A percentile compares a stretch with the other conserved stretches of the same genome.
Conservation (phyloP, 192 early-diverging fungal genomes). For the Backusella sp. region DNA sequence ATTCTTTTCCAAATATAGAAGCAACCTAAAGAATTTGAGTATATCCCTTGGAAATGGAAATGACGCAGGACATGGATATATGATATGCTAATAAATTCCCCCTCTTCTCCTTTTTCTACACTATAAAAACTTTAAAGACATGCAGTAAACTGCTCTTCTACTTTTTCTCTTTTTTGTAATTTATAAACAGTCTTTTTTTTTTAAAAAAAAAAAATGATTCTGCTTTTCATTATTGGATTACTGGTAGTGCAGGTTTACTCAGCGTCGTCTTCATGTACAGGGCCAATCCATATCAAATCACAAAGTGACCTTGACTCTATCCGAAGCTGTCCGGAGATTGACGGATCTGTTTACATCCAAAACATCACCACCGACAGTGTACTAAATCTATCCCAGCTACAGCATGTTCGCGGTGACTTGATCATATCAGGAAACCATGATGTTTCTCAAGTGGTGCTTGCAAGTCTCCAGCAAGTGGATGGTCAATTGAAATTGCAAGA, state of each 20-base stretch:
- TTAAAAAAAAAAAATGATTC: not conserved
- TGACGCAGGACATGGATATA: too few species aligned
- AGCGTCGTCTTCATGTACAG: not conserved
- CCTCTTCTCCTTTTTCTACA: not conserved
- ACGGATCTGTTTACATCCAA: conserved; percentile 13
- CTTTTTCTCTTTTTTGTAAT: not conserved
- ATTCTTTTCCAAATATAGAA: too few species aligned
- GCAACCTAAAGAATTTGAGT: not conserved
- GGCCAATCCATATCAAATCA: not conserved
- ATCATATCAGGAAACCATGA: conserved; percentile 9
- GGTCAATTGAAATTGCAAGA: conserved; percentile 16
- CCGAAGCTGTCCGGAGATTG: not conserved
- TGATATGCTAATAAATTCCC: not conserved
- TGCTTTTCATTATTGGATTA: not conserved
- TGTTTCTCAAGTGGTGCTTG: conserved; percentile 16
- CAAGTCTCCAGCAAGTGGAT: conserved; percentile 18
- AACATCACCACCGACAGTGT: not conserved
- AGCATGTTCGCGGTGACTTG: conserved; percentile 19
- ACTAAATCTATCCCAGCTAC: conserved; percentile 13
- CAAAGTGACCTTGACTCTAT: not conserved
- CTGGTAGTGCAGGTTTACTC: not conserved
- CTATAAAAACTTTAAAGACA: not conserved
- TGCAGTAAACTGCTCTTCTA: not conserved
- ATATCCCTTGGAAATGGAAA: not conserved
- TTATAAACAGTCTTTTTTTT: not conserved